These are phyloP conservation scores for Ogataea nonfermentans DNA, from an alignment of 805 yeast genomes.

Conservation along the genomic window DNA sequence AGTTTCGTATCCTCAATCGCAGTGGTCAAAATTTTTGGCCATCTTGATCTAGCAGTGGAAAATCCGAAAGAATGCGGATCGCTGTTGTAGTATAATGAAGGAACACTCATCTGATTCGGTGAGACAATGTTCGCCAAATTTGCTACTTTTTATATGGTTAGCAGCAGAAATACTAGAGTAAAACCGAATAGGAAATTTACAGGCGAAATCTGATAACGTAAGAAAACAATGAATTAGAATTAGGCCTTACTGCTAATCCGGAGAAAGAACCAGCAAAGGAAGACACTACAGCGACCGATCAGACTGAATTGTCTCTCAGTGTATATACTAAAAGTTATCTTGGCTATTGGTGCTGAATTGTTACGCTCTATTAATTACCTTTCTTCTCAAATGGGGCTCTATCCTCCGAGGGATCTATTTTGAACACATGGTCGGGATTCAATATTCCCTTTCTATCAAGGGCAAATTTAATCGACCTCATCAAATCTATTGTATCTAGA, in stretches of 20 bases:
- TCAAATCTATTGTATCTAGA: conserved; percentile 59
- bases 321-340: too few relatives aligned
- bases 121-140: neutral
- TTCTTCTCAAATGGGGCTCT: conserved; percentile 17
- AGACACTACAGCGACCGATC: too few relatives aligned
- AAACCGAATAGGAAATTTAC: conserved; percentile 1
- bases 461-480: conserved; percentile 72
- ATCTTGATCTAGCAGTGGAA: conserved; percentile 72
- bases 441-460: conserved; percentile 70
- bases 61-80: conserved; percentile 80
- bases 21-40: conserved; percentile 80
- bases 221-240: too few relatives aligned
- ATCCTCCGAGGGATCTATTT: conserved; percentile 53
- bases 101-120: conserved; percentile 28
- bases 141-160: neutral
- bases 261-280: too few relatives aligned
- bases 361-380: neutral
- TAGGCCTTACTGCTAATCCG: too few relatives aligned
- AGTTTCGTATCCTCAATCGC: conserved; percentile 57
- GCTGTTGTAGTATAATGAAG: conserved; percentile 56
- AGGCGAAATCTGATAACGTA: neutral
- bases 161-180: neutral
- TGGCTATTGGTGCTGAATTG: too few relatives aligned
- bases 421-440: conserved; percentile 79
- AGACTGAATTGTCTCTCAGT: too few relatives aligned